Evolutionary conservation across 129 eudicot species (phyloP).

Genomic region (Lactuca sativa): DNA sequence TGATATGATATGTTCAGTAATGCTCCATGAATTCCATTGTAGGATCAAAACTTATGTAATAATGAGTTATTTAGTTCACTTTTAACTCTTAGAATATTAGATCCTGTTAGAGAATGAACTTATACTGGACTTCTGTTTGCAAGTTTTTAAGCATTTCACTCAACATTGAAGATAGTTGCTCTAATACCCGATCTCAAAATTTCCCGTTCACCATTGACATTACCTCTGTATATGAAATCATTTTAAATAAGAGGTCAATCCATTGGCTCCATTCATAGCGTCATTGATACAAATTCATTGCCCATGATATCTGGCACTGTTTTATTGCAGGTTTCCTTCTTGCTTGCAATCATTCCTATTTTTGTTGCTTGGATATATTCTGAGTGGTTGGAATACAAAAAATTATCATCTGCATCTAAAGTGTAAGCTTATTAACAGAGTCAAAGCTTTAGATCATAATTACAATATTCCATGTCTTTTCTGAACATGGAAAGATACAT

Average conservation of each 20-base stretch:
- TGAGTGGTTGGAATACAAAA: constrained; percentile 82
- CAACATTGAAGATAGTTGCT: constrained; percentile 13
- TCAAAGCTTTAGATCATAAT: constrained; percentile 19
- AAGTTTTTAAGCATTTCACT: not conserved
- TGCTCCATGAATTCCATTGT: constrained; percentile 7
- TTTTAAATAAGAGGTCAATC: not conserved
- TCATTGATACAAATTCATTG: not conserved
- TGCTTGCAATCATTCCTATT: constrained; percentile 85
- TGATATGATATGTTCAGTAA: too few relatives aligned
- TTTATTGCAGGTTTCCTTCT: constrained; percentile 67
- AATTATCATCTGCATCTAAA: constrained; percentile 61
- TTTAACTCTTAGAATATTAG: not conserved
- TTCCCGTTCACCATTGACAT: not conserved
- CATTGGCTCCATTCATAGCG: constrained; percentile 2
- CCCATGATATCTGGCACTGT: not conserved
- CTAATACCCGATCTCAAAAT: not conserved
- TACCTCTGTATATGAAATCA: constrained; percentile 11
- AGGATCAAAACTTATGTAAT: not conserved
- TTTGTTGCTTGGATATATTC: constrained; percentile 88
- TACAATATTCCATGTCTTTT: not conserved
- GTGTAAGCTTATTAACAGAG: constrained; percentile 48
- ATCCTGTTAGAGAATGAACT: constrained; percentile 11
- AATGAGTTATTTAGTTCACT: constrained; percentile 2
- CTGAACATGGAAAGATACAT: constrained; percentile 14
- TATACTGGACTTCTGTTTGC: not conserved